Evolutionary conservation across 768 basidiomycete genomes (phyloP).

Genomic region (Rhizopogon vesiculosus): DNA sequence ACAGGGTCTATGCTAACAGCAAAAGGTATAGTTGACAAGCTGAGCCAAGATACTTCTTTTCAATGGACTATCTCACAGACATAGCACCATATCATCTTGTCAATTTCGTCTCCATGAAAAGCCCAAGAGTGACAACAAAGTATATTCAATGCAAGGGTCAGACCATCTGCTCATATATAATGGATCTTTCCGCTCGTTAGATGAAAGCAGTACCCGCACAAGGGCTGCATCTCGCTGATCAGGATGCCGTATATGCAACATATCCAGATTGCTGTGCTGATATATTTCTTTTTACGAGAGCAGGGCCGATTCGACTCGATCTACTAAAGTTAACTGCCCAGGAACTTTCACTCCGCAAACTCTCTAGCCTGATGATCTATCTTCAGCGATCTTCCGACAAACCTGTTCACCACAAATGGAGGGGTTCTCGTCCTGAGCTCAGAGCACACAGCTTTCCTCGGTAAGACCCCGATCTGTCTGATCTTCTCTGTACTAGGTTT

Average conservation of each 20-base stretch:
- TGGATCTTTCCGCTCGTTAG: conserved; percentile 32
- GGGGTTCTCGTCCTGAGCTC: conserved; percentile 4
- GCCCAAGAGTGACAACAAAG: background rate
- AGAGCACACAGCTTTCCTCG: conserved; percentile 16
- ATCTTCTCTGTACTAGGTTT: conserved; percentile 15
- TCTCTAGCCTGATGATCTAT: conserved; percentile 16
- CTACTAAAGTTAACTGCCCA: conserved; percentile 30
- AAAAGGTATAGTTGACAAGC: conserved; percentile 1
- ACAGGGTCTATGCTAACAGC: conserved; percentile 2
- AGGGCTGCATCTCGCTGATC: conserved; percentile 15
- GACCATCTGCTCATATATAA: conserved; percentile 20
- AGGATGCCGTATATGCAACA: conserved; percentile 31
- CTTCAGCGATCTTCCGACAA: conserved; percentile 7
- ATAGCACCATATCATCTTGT: conserved; percentile 6
- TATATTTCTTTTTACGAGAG: conserved; percentile 28
- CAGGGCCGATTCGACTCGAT: conserved; percentile 35
- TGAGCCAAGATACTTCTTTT: background rate
- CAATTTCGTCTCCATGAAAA: conserved; percentile 9
- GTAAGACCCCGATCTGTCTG: conserved; percentile 9
- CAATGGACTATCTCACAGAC: conserved; percentile 4
- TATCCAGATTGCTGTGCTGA: conserved; percentile 28
- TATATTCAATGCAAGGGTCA: conserved; percentile 2
- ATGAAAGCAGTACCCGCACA: conserved; percentile 28
- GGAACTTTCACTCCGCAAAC: conserved; percentile 19
- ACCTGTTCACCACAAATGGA: conserved; percentile 6